These are phyloP conservation scores for Cladosporium sp. DNA, from an alignment of 2,329 filamentous ascomycete genomes.

Conservation along the genomic window DNA sequence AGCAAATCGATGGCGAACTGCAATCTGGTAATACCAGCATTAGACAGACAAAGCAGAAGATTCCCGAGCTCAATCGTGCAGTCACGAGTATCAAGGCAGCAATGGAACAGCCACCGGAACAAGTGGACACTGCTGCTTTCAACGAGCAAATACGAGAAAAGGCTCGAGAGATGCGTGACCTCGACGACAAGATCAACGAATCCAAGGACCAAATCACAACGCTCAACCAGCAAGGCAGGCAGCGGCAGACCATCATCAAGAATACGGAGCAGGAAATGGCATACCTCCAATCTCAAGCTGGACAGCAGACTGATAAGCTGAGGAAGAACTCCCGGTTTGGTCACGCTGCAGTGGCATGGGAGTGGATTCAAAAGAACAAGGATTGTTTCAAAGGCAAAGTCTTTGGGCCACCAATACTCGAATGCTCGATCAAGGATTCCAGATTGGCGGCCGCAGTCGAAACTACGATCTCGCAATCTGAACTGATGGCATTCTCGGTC, in stretches of 20 bases:
- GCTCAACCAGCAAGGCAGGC: conserved; percentile 38
- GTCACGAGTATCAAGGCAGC: conserved; percentile 67
- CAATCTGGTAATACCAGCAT: conserved; percentile 46
- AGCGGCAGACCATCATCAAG: conserved; percentile 42
- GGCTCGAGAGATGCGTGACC: conserved; percentile 46
- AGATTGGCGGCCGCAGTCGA: conserved; percentile 66
- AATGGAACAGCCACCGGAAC: conserved; percentile 62
- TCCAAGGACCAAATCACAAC: conserved; percentile 43
- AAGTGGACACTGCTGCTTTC: conserved; percentile 70
- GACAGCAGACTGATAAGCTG: conserved; percentile 71
- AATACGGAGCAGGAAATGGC: conserved; percentile 54
- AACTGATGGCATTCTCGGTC: conserved; percentile 68
- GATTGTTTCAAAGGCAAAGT: conserved; percentile 72
- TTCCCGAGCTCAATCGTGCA: conserved; percentile 42
- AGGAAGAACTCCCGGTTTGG: conserved; percentile 50
- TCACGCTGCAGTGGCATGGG: conserved; percentile 72
- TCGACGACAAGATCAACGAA: conserved; percentile 47
- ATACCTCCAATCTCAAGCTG: conserved; percentile 71
- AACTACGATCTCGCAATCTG: conserved; percentile 54
- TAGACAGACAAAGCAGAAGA: conserved; percentile 39
- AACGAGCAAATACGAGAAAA: conserved; percentile 72
- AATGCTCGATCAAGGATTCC: conserved; percentile 75
- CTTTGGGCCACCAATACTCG: conserved; percentile 78
- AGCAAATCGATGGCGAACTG: conserved; percentile 41
- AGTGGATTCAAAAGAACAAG: conserved; percentile 77